Evolutionary conservation across 495 filamentous ascomycete genomes (phyloP).

Genomic region (Penicillium dipodomyicola): DNA sequence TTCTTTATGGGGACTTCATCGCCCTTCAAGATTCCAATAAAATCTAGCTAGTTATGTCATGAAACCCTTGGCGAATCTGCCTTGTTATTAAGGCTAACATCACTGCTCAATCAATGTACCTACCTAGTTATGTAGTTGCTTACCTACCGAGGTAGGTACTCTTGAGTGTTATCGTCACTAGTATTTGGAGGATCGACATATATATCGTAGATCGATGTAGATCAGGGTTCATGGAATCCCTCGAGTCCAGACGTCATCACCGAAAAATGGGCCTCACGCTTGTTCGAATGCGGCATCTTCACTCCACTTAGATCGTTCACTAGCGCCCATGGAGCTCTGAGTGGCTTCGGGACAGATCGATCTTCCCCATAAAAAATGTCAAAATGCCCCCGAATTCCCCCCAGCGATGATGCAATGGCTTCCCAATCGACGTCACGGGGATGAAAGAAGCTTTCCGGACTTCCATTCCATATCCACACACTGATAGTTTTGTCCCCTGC

Average conservation of each 20-base stretch:
- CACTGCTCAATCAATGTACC: background rate
- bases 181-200: background rate
- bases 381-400: background rate
- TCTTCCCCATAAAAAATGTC: background rate
- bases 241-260: conserved; percentile 17
- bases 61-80: background rate
- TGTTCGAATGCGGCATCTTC: conserved; percentile 4
- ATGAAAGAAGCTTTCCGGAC: conserved; percentile 33
- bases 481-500: conserved; percentile 11
- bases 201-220: background rate
- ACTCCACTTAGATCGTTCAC: background rate
- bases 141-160: too few relatives aligned
- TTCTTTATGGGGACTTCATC: too few relatives aligned
- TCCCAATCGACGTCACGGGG: conserved; percentile 25
- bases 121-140: too few relatives aligned
- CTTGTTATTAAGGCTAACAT: background rate
- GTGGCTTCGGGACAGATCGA: background rate
- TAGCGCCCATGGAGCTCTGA: background rate
- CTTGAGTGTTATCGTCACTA: background rate
- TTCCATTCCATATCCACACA: conserved; percentile 25
- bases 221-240: conserved; percentile 1
- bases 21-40: too few relatives aligned
- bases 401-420: conserved; percentile 27
- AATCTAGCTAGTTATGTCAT: background rate
- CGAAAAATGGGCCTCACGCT: background rate